Percentiles rank a stretch among this genome's conserved stretches.
phyloP scores from a whole-genome alignment of 2,329 filamentous ascomycete genomes.

The Erysiphe pulchra region DNA sequence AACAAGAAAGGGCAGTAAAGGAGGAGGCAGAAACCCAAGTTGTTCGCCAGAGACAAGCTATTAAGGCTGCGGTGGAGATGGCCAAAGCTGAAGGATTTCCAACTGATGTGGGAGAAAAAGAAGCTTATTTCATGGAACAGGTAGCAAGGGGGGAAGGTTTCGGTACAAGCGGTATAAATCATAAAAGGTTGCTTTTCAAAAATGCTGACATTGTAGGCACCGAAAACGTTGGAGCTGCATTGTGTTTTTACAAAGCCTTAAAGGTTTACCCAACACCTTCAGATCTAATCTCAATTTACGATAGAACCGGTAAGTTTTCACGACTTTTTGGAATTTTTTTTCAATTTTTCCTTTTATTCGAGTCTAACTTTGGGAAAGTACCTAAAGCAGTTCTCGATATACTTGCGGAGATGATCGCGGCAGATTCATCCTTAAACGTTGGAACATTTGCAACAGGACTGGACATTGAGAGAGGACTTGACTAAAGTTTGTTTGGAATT shows the following conservation, averaged over 20 bases:
- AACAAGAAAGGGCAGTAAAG: slow-evolving; percentile 43
- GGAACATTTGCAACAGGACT: slow-evolving; percentile 14
- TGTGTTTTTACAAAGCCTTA: slow-evolving; percentile 93
- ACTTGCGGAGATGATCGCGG: slow-evolving; percentile 91
- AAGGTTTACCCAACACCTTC: slow-evolving; percentile 92
- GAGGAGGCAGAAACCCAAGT: slow-evolving; percentile 41
- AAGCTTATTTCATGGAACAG: slow-evolving; percentile 91
- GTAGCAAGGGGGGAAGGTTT: slow-evolving; percentile 71
- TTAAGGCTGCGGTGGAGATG: slow-evolving; percentile 51
- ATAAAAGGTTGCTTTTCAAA: not conserved
- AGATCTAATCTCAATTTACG: slow-evolving; percentile 89
- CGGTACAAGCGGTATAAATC: slow-evolving; percentile 47
- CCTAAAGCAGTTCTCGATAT: slow-evolving; percentile 70
- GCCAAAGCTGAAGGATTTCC: slow-evolving; percentile 87
- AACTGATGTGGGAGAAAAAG: slow-evolving; percentile 68
- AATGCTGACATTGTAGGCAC: slow-evolving; percentile 22
- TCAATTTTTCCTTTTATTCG: not conserved
- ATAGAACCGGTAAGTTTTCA: slow-evolving; percentile 43
- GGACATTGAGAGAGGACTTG: slow-evolving; percentile 12
- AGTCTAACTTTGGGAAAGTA: slow-evolving; percentile 1
- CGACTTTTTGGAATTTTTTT: not conserved
- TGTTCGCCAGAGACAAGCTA: slow-evolving; percentile 41
- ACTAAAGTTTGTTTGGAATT: slow-evolving; percentile 6
- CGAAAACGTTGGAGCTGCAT: slow-evolving; percentile 54
- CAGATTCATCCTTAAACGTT: slow-evolving; percentile 50